Evolutionary conservation across 345 rosid species (phyloP).

Genomic region (Reutealis trisperma): DNA sequence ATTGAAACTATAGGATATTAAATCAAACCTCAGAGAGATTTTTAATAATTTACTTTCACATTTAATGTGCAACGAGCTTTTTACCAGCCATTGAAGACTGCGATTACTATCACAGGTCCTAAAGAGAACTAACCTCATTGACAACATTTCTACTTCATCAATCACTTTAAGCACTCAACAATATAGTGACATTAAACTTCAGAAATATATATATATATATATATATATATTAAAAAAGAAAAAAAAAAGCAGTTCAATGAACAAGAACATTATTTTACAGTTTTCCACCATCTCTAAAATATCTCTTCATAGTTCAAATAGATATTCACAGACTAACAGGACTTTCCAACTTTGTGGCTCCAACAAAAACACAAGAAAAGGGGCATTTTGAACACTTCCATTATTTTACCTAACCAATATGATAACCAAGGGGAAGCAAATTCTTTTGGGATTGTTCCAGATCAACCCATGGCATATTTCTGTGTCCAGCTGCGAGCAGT

Average conservation of each 20-base stretch:
- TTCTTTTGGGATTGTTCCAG: neutral
- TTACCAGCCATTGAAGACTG: neutral
- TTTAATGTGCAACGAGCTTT: neutral
- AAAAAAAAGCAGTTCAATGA: neutral
- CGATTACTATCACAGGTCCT: neutral
- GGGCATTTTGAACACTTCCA: neutral
- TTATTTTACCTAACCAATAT: neutral
- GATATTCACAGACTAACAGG: conserved; percentile 6
- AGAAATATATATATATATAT: too few species aligned
- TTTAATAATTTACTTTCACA: too few species aligned
- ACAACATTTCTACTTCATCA: neutral
- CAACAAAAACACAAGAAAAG: neutral
- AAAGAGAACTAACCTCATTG: neutral
- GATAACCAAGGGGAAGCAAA: neutral
- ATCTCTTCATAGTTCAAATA: neutral
- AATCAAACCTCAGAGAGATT: too few species aligned
- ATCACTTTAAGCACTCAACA: neutral
- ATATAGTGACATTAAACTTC: neutral
- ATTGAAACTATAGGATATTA: too few species aligned
- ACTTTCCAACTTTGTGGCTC: neutral
- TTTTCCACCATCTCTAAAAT: too few species aligned
- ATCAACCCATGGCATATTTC: conserved; percentile 31
- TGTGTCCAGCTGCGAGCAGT: conserved; percentile 33
- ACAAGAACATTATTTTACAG: conserved; percentile 6
- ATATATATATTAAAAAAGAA: neutral